Conservation (phyloP, 2,329 filamentous ascomycete species). For the Aquanectria penicillioides region DNA sequence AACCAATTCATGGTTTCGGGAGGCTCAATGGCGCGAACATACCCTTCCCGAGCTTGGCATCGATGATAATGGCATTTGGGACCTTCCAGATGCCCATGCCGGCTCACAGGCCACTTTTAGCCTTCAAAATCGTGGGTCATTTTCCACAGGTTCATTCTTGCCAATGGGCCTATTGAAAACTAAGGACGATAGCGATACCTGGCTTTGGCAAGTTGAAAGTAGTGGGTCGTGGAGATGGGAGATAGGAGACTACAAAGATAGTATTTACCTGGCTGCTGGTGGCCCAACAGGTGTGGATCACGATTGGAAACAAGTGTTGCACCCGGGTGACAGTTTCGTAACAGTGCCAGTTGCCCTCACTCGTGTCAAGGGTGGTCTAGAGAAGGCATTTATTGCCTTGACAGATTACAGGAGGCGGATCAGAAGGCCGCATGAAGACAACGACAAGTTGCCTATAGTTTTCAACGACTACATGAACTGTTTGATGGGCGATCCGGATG, state of each 20-base stretch:
- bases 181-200: conserved; percentile 36
- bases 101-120: conserved; percentile 32
- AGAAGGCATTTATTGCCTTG: conserved; percentile 41
- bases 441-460: conserved; percentile 43
- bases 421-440: conserved; percentile 42
- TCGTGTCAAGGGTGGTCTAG: conserved; percentile 31
- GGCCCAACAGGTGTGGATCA: conserved; percentile 44
- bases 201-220: conserved; percentile 49
- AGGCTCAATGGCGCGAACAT: conserved; percentile 43
- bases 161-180: conserved; percentile 44
- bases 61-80: background rate
- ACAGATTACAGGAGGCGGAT: conserved; percentile 45
- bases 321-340: conserved; percentile 36
- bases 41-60: conserved; percentile 1
- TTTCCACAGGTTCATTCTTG: conserved; percentile 41
- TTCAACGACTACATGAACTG: conserved; percentile 55
- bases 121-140: conserved; percentile 42
- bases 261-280: conserved; percentile 42
- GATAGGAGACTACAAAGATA: conserved; percentile 47
- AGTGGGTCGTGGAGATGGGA: conserved; percentile 51
- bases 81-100: background rate
- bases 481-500: conserved; percentile 49
- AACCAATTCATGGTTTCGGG: conserved; percentile 46
- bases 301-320: conserved; percentile 39
- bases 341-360: conserved; percentile 40